Base-by-base conservation (phyloP, 2,329 filamentous ascomycete species). In the Coleophoma cylindrospora region DNA sequence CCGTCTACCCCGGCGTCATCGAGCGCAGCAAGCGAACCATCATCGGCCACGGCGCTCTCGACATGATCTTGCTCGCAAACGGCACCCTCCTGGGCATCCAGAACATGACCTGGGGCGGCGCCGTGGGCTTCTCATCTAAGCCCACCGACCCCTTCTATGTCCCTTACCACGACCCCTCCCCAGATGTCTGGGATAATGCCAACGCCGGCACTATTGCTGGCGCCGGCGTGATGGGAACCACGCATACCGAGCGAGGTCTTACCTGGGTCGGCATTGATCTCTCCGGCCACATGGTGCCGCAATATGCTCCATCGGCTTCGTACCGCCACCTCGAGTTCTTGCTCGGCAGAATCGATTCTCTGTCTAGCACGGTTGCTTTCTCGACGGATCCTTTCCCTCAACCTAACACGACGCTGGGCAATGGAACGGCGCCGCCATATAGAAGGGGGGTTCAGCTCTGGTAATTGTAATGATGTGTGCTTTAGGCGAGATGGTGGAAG, bases 301-400 rank as follows among this genome's bases (percentile, higher is more conserved):
- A 87, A 66, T 90, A 87, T 61, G 78, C 81, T 15, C 84, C 87
- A 0, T 77, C 75, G 13, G 84, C 83, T 0, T 77, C 84, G 0
- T 89, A 87, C 63, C 73, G 88, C 34, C 84, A 89, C 51, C 64
- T 94, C 17, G 88, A 94, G 72, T 86, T 87, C 60, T 65, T 94
- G 58, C 73, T 95, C 1, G 89, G 89, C 0, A 72, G 87, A 37
- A 81, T 91, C 10, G 69, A 79, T 5, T 79, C 72, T 52, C 61
- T 89, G 56, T 70, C 61, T 11, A 67, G 68, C 12, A 70, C 63
- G 2, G 61, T 48, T 13, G 61, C 71, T 0, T 76, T 78, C 44
- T 57, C 61, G 0, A 64, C 61, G 1, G 57, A 60, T 41, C 14
- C 37, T 9, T 48, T 36, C 14, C 22, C 47, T 10, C 59, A 61